Evolutionary conservation across 805 yeast species (phyloP).

Genomic region (Yueomyces sinensis): DNA sequence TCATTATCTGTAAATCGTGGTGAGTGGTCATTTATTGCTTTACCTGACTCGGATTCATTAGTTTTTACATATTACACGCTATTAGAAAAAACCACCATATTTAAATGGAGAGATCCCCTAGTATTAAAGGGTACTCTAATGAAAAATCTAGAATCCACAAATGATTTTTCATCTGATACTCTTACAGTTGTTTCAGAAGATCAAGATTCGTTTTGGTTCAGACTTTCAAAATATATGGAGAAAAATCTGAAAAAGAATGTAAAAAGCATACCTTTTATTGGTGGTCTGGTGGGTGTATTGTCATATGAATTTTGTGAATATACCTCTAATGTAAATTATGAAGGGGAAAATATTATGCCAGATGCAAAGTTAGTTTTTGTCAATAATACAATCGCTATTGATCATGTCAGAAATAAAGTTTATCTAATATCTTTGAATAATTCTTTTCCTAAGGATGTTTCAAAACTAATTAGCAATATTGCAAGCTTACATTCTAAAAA

Average conservation of each 20-base stretch:
- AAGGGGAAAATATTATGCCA: conserved; percentile 29
- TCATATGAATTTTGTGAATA: conserved; percentile 80
- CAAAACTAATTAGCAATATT: conserved; percentile 2
- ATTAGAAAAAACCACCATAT: conserved; percentile 16
- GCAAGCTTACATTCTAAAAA: not conserved
- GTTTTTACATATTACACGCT: conserved; percentile 54
- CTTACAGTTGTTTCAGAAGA: conserved; percentile 9
- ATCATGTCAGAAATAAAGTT: conserved; percentile 32
- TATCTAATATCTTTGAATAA: conserved; percentile 39
- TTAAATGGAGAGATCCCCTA: conserved; percentile 17
- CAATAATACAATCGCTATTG: conserved; percentile 47
- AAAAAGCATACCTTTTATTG: conserved; percentile 60
- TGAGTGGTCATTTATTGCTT: conserved; percentile 73
- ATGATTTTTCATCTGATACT: not conserved
- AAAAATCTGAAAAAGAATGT: conserved; percentile 4
- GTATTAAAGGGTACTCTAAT: conserved; percentile 3
- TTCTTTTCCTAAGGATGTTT: conserved; percentile 20
- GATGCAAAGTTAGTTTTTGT: conserved; percentile 66
- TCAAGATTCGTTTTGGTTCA: conserved; percentile 18
- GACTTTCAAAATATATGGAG: conserved; percentile 18
- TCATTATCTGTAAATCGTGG: conserved; percentile 43
- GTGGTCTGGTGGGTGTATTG: conserved; percentile 81
- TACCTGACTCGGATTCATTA: conserved; percentile 35
- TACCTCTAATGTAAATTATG: conserved; percentile 19
- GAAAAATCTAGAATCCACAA: not conserved